Evolutionary conservation across 768 basidiomycete genomes (phyloP).

Genomic region (Boletus edulis): DNA sequence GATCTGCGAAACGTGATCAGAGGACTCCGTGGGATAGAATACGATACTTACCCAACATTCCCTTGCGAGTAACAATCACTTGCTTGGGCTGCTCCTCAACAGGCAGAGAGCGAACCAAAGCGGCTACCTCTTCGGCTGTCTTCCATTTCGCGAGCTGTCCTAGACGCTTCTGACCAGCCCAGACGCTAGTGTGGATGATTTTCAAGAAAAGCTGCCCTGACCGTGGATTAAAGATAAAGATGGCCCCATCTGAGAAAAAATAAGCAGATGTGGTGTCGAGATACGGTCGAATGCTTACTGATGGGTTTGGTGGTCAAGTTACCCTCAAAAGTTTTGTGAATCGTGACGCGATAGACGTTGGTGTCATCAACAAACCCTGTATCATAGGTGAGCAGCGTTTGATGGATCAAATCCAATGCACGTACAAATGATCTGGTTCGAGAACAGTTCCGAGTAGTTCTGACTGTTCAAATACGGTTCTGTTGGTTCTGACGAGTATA

Average conservation of each 20-base stretch:
- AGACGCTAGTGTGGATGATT: slow-evolving; percentile 99
- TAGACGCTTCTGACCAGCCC: slow-evolving; percentile 99
- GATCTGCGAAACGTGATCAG: slow-evolving; percentile 47
- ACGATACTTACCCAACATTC: slow-evolving; percentile 80
- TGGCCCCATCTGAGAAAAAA: slow-evolving; percentile 68
- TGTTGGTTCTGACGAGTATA: slow-evolving; percentile 98
- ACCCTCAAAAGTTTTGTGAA: slow-evolving; percentile 99
- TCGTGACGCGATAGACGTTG: slow-evolving; percentile 98
- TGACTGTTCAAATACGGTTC: slow-evolving; percentile 99
- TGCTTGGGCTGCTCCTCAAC: slow-evolving; percentile 99
- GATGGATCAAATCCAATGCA: slow-evolving; percentile 3
- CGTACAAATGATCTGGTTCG: slow-evolving; percentile 94
- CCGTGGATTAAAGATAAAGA: slow-evolving; percentile 99
- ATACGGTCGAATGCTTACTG: slow-evolving; percentile 47
- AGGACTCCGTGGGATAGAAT: neutral
- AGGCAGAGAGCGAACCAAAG: slow-evolving; percentile 94
- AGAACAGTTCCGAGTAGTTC: slow-evolving; percentile 95
- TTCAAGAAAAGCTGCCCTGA: slow-evolving; percentile 98
- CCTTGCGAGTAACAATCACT: slow-evolving; percentile 99
- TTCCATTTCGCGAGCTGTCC: slow-evolving; percentile 99
- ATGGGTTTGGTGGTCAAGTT: slow-evolving; percentile 99
- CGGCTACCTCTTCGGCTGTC: slow-evolving; percentile 99
- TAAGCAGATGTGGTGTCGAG: neutral
- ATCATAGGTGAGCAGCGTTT: slow-evolving; percentile 7
- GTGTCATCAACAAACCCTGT: slow-evolving; percentile 98